Percentiles rank a stretch among this genome's conserved stretches.
phyloP scores from a whole-genome alignment of 192 early-diverging fungal species.

The Radiomyces spectabilis region DNA sequence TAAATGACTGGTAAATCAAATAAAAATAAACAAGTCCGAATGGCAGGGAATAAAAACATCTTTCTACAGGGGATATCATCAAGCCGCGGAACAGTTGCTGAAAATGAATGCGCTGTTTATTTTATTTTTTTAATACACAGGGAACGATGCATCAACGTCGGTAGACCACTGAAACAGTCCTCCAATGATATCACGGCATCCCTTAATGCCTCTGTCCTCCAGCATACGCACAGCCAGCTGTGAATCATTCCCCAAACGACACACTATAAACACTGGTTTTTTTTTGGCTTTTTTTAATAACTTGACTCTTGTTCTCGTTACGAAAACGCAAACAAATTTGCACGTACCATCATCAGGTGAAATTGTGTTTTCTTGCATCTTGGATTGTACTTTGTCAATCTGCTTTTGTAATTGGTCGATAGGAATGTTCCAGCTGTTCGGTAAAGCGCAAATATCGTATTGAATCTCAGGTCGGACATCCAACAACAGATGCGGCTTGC shows the following conservation, averaged over 20 bases:
- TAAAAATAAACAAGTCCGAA: too few species aligned
- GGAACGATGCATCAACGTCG: constrained; percentile 72
- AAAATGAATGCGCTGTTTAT: too few species aligned
- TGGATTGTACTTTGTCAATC: constrained; percentile 33
- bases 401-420: constrained; percentile 37
- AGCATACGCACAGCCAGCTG: constrained; percentile 79
- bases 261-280: constrained; percentile 70
- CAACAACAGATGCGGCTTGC: constrained; percentile 63
- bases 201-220: constrained; percentile 52
- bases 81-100: too few species aligned
- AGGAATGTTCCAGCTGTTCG: constrained; percentile 46
- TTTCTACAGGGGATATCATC: too few species aligned
- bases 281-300: not conserved
- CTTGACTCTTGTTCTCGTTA: too few species aligned
- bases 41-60: too few species aligned
- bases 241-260: constrained; percentile 85
- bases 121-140: constrained; percentile 82
- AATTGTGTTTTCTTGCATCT: constrained; percentile 2
- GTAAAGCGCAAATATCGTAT: constrained; percentile 76
- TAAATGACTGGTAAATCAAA: too few species aligned
- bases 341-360: constrained; percentile 17
- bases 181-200: constrained; percentile 74
- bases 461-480: constrained; percentile 87
- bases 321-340: too few species aligned
- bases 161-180: constrained; percentile 74